Base-by-base conservation (phyloP, 73 alveolate species). In the Paramecium bursaria region DNA sequence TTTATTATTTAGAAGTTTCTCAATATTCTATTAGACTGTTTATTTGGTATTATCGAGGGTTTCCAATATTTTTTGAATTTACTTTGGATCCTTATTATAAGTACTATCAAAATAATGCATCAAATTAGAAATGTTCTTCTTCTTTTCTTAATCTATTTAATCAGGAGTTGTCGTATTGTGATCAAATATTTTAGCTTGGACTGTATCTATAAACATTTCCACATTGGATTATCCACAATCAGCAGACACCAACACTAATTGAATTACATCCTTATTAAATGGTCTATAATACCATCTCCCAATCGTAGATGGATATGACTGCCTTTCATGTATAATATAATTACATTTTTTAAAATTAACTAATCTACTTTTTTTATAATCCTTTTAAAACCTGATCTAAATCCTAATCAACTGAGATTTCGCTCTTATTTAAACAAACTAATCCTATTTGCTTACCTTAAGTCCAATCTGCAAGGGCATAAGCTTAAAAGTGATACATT, bases 181-280 rank as follows among this genome's bases (percentile, higher is more conserved):
- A 67, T 67, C 82, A 67, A 67, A 67, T 57, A 67, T 67, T 67
- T 67, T 67, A 5, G 82, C 53, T 39, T 67, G 22, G 44, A 67
- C 44, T 42, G 82, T 25, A 42, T 67, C 35, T 3, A 67, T n/a
- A 0, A 67, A 47, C 82, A 67, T 67, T 67, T 67, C 82, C 46
- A 67, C 82, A 67, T 67, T 67, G n/a, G 33, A 35, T 67, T 67
- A 19, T 39, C 44, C 44, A 15, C 35, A 67, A 33, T 67, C 82
- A 67, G 3, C 44, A 17, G 82, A 22, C 33, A 44, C 14, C 23
- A 67, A 42, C 5, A 67, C 39, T 15, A 67, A 35, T 67, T 67
- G n/a, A 11, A 67, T 42, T 5, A 67, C 82, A 13, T 67, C 82
- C 19, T 67, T 67, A 42, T 67, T 67, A 21, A 67, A 67, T 13